A percentile compares a stretch with the other conserved stretches of the same genome.
Evolutionary conservation across 441 rosid genomes (phyloP).

Genomic region (Aleurites moluccanus): DNA sequence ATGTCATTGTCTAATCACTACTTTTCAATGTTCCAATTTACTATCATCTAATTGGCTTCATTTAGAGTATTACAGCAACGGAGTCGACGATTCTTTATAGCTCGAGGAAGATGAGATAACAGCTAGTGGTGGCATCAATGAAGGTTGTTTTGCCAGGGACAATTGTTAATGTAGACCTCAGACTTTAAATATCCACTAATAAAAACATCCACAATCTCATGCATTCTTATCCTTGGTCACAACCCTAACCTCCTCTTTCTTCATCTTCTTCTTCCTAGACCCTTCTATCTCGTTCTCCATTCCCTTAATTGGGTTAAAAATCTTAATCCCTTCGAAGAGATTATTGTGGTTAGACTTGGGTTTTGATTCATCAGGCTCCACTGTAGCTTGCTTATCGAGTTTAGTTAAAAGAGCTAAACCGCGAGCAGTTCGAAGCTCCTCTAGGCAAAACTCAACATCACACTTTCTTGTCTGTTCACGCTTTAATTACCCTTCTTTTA

Average conservation of each 20-base stretch:
- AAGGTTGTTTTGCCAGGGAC: conserved; percentile 70
- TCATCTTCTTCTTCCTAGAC: conserved; percentile 51
- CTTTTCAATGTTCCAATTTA: too few relatives aligned
- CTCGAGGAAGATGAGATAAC: conserved; percentile 55
- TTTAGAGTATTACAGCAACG: too few relatives aligned
- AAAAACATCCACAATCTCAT: too few relatives aligned
- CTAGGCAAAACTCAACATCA: conserved; percentile 75
- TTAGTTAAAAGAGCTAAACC: conserved; percentile 60
- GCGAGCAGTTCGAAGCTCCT: conserved; percentile 66
- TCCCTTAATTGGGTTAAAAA: conserved; percentile 59
- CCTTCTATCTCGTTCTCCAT: conserved; percentile 50
- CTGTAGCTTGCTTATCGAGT: conserved; percentile 26
- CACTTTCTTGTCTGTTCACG: conserved; percentile 67
- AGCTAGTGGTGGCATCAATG: conserved; percentile 80
- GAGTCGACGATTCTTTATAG: conserved; percentile 77
- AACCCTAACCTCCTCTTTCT: conserved; percentile 67
- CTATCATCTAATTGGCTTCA: too few relatives aligned
- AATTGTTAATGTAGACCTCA: too few relatives aligned
- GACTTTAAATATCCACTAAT: too few relatives aligned
- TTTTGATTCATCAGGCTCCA: conserved; percentile 32
- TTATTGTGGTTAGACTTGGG: conserved; percentile 68
- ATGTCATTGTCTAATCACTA: too few relatives aligned
- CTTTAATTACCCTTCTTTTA: conserved; percentile 76
- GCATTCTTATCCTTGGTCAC: conserved; percentile 70
- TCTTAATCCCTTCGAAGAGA: conserved; percentile 82